Base-by-base conservation (phyloP, 257 asterid species). In the Solanum medicagineum region DNA sequence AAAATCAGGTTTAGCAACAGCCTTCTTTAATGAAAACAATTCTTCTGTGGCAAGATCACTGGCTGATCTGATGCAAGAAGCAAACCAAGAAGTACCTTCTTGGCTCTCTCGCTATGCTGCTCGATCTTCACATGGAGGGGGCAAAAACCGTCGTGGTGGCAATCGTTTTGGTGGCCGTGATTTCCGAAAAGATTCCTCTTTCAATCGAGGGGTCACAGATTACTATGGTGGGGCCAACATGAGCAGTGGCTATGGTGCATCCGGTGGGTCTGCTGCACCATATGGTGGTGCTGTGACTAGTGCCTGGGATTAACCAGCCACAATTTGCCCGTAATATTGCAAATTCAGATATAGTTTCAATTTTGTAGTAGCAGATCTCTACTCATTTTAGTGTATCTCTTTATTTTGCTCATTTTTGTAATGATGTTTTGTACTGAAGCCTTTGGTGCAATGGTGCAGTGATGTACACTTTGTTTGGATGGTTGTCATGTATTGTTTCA, bases 11-110 rank as follows among this genome's bases (percentile, higher is more conserved):
- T 85, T 95, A 75, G 99, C 99, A 9, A 95, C 99, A 12, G 99
- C 99, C 10, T 94, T 95, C 90, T 95, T 95, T 80, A 95, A 95
- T 19, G 98, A 95, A 47, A 93, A 91, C 44, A 93, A 95, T 88
- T 83, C 94, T 75, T 92, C 99, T 0, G 59, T 95, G 87, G 98
- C 99, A 3, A 91, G 90, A 88, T 73, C 98, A 55, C 84, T 95
- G 90, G 87, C 98, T 26, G 99, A 95, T 12, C 88, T 95, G 87
- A 95, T 95, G 99, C 97, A 94, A 87, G 99, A 95, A 88, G 86
- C 98, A 19, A 85, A 79, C 57, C 84, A 75, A 79, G 87, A 62
- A 60, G 84, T 85, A 12, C 68, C 84, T 49, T 84, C 80, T 47
- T 85, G 84, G 84, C 87, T 75, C 42, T 57, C 84, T 56, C 80